phyloP scores from a whole-genome alignment of 202 grass and related monocot species.

The Carex arenaria region DNA sequence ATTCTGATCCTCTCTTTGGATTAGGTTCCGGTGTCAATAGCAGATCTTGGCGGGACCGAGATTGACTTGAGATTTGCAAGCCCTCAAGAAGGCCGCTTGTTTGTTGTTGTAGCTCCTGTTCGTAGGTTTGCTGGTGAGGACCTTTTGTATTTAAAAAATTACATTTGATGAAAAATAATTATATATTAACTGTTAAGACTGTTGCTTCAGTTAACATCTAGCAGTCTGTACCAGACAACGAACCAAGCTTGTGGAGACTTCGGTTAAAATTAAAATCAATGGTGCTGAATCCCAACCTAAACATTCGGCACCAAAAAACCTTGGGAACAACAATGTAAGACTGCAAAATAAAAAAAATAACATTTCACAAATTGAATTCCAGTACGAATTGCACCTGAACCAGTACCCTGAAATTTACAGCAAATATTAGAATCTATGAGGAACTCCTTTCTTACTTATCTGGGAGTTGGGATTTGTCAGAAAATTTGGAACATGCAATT shows the following conservation, averaged over 20 bases:
- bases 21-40: conserved; percentile 89
- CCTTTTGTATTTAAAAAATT: background rate
- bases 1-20: conserved; percentile 2
- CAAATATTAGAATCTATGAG: background rate
- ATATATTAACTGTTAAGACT: background rate
- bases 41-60: conserved; percentile 94
- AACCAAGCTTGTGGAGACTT: background rate
- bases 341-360: background rate
- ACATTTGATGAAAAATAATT: background rate
- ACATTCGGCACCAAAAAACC: background rate
- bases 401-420: background rate
- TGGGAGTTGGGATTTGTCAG: background rate
- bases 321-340: background rate
- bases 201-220: background rate
- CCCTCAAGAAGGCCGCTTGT: conserved; percentile 70
- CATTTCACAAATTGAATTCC: background rate
- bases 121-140: conserved; percentile 68
- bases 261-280: background rate
- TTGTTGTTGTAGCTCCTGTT: conserved; percentile 76
- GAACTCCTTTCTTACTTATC: background rate
- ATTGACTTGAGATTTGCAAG: conserved; percentile 82
- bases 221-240: background rate
- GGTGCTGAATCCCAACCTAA: background rate
- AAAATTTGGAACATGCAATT: background rate
- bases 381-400: background rate